Base-by-base conservation (phyloP, 805 yeast species). In the Candida insectorum region DNA sequence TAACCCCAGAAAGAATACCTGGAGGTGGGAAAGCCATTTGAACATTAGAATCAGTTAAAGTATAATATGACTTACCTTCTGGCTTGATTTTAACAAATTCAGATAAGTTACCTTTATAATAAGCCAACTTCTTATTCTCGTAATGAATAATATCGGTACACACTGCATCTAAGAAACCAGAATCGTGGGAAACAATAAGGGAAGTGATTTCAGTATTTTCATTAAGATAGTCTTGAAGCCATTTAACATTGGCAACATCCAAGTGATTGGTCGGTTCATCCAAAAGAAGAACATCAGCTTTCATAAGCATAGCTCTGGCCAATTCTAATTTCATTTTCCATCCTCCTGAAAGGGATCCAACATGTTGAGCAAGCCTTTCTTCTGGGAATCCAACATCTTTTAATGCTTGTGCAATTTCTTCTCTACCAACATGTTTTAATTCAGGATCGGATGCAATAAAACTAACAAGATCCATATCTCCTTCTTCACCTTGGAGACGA, bases 1-100 rank as follows among this genome's bases (percentile, higher is more conserved):
- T 85, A 33, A 91, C 97, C 62, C 98, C 98, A n/a, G 96, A 81
- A 50, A 93, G 71, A 45, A 93, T 83, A 51, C 98, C 98, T 39
- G 97, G 97, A 7, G 96, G 91, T 49, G 98, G 98, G 85, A 91
- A 93, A 17, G 87, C 87, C 97, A 91, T 91, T 65, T 89, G 85
- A 37, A 91, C 93, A 49, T 84, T 84, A 17, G 93, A 77, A 59
- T 91, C 97, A 21, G 95, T 81, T 57, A 91, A 76, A 12, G 97
- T 89, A 60, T 91, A 91, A 63, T 91, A 91, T 3, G 97, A 80
- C 63, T 87, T 89, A 39, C 96, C 97, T 65, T 91, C 97, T 30
- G 98, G 98, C 51, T 86, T 82, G 27, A 80, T 83, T 60, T 83
- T 78, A 43, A 91, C 98, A 48, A 91, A 89, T 50, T 79, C 94